These are phyloP conservation scores for Stellera chamaejasme DNA, from an alignment of 345 rosid species.

Conservation along the genomic window DNA sequence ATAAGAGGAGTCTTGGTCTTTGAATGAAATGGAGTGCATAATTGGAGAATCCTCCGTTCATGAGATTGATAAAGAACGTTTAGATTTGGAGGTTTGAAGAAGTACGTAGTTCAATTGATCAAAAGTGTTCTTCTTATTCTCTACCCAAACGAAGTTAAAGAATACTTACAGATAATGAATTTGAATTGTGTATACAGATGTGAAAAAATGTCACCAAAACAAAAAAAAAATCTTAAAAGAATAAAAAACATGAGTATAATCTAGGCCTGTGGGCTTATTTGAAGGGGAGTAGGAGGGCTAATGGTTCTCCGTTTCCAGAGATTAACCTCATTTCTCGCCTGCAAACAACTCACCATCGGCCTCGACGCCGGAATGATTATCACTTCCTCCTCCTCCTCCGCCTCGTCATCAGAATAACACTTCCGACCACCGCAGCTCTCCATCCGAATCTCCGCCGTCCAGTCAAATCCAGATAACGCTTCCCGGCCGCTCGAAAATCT, in stretches of 20 bases:
- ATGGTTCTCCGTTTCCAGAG: constrained; percentile 89
- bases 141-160: too few species aligned
- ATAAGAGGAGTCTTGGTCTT: too few species aligned
- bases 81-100: too few species aligned
- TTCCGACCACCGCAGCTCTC: constrained; percentile 23
- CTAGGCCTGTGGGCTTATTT: constrained; percentile 22
- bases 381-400: constrained; percentile 27
- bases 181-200: too few species aligned
- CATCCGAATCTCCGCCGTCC: constrained; percentile 58
- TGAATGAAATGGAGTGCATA: too few species aligned
- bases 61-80: too few species aligned
- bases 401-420: constrained; percentile 48
- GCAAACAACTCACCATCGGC: constrained; percentile 36
- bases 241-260: not conserved
- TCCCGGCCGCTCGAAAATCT: constrained; percentile 70
- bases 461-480: constrained; percentile 47
- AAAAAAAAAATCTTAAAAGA: not conserved
- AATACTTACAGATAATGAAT: too few species aligned
- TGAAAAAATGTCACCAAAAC: too few species aligned
- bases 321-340: constrained; percentile 64
- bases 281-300: constrained; percentile 71
- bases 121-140: too few species aligned
- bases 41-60: too few species aligned
- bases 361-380: constrained; percentile 64
- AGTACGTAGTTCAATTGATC: too few species aligned